Evolutionary conservation across 2,329 filamentous ascomycete species (phyloP).

Genomic region (Aspergillus flavus): DNA sequence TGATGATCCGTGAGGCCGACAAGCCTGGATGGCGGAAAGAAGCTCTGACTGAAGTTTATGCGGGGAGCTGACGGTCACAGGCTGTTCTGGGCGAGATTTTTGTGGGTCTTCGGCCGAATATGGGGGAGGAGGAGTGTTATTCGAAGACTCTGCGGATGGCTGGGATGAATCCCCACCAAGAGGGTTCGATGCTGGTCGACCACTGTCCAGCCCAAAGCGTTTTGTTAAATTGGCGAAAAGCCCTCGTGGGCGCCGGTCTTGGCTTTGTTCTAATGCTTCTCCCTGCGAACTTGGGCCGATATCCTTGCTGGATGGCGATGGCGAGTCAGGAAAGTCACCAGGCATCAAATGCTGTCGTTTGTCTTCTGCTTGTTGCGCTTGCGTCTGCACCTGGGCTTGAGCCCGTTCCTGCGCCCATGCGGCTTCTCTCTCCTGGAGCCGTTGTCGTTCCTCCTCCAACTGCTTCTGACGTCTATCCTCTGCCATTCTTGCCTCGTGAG

Average conservation of each 20-base stretch:
- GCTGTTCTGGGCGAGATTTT: conserved; percentile 33
- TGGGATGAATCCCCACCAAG: conserved; percentile 27
- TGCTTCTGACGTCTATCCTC: conserved; percentile 77
- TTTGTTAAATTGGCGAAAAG: conserved; percentile 71
- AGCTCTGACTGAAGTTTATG: conserved; percentile 56
- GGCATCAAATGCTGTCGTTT: conserved; percentile 63
- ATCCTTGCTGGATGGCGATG: conserved; percentile 60
- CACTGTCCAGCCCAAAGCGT: conserved; percentile 67
- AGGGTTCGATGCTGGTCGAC: conserved; percentile 29
- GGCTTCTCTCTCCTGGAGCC: conserved; percentile 63
- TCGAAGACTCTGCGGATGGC: conserved; percentile 24
- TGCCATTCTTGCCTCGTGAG: conserved; percentile 81
- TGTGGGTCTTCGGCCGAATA: conserved; percentile 42
- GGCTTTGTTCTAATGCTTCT: conserved; percentile 24
- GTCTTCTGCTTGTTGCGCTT: conserved; percentile 26
- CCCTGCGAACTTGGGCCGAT: conserved; percentile 22
- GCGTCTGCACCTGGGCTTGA: conserved; percentile 25
- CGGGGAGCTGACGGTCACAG: conserved; percentile 36
- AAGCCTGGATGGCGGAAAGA: conserved; percentile 75
- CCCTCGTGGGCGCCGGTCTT: conserved; percentile 53
- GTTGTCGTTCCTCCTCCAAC: conserved; percentile 71
- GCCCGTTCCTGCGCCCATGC: conserved; percentile 49
- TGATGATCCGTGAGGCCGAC: conserved; percentile 73
- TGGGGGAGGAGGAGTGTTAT: conserved; percentile 40
- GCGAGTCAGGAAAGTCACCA: conserved; percentile 71